A percentile compares a stretch with the other conserved stretches of the same genome.
phyloP scores from a whole-genome alignment of 176 grass and related monocot genomes.

The Carex pumila region DNA sequence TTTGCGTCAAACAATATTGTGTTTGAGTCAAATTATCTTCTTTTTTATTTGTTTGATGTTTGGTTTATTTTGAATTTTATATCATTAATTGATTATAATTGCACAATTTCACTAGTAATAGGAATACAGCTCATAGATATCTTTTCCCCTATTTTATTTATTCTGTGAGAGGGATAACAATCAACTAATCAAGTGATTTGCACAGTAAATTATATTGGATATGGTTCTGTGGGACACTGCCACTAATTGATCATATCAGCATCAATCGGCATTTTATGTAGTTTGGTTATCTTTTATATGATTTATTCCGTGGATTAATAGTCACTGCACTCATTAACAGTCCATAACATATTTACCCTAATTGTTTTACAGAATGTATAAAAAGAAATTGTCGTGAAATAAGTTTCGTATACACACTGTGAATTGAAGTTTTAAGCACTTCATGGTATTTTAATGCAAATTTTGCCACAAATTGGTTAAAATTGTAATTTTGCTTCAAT shows the following conservation, averaged over 20 bases:
- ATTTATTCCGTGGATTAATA: neutral
- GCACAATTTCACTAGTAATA: too few species aligned
- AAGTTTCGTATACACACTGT: neutral
- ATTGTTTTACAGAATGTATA: neutral
- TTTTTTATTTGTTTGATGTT: neutral
- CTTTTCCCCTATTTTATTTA: too few species aligned
- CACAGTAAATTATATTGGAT: neutral
- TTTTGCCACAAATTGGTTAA: too few species aligned
- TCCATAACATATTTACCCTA: neutral
- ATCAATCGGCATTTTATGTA: neutral
- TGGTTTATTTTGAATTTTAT: neutral
- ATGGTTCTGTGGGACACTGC: neutral
- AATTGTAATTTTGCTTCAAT: too few species aligned
- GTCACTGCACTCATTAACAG: neutral
- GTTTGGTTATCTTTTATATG: neutral
- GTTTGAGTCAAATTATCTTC: neutral
- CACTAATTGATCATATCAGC: neutral
- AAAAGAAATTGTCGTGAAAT: neutral
- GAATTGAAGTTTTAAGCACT: neutral
- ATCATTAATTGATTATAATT: too few species aligned
- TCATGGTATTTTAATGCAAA: neutral
- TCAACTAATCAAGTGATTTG: too few species aligned
- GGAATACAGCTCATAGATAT: too few species aligned
- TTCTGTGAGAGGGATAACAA: too few species aligned
- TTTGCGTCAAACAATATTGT: neutral